phyloP scores from a whole-genome alignment of 768 basidiomycete species.

The Trametes meyenii region DNA sequence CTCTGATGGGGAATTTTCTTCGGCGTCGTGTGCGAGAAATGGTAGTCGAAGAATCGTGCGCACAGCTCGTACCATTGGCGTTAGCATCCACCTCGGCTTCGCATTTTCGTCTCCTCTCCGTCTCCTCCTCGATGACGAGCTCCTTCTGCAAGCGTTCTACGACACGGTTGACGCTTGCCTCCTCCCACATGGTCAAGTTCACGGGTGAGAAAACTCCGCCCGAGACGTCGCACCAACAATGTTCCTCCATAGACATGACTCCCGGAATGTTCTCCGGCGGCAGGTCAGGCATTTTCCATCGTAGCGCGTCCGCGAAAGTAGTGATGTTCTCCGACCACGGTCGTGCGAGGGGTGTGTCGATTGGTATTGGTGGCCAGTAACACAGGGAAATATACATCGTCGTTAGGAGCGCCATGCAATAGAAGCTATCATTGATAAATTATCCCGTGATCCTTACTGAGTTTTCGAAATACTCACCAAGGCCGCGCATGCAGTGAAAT shows the following conservation, averaged over 20 bases:
- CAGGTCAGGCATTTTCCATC: conserved; percentile 42
- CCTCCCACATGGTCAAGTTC: conserved; percentile 77
- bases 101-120: conserved; percentile 3
- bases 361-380: conserved; percentile 84
- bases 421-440: conserved; percentile 55
- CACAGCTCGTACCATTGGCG: conserved; percentile 1
- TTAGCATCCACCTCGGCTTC: conserved; percentile 4
- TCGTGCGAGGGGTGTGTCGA: conserved; percentile 59
- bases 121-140: conserved; percentile 23
- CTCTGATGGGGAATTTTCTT: not conserved
- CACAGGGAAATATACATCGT: conserved; percentile 88
- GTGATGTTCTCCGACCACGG: conserved; percentile 75
- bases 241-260: conserved; percentile 68
- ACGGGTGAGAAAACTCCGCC: conserved; percentile 74
- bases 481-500: conserved; percentile 81
- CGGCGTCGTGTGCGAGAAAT: not conserved
- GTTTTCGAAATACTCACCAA: conserved; percentile 54
- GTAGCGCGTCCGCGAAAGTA: conserved; percentile 71
- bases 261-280: conserved; percentile 47
- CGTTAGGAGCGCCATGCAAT: conserved; percentile 80
- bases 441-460: too few species aligned
- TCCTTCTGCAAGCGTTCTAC: conserved; percentile 40
- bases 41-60: not conserved
- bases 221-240: conserved; percentile 87
- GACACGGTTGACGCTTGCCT: conserved; percentile 56